Evolutionary conservation across 202 grass and related monocot genomes (phyloP).

Genomic region (Eragrostis tef): DNA sequence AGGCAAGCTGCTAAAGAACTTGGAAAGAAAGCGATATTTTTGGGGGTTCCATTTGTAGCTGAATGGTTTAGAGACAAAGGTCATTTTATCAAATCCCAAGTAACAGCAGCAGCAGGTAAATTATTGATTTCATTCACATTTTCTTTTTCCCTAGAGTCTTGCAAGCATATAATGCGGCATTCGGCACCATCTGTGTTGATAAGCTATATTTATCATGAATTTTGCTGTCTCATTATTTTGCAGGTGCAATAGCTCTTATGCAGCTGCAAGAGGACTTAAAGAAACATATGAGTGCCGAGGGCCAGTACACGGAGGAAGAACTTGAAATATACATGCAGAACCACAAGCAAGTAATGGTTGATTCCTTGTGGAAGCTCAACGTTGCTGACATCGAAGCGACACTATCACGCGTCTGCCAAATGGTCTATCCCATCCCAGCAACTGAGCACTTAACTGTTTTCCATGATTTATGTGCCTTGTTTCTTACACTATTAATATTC

Average conservation of each 20-base stretch:
- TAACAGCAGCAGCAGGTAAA: constrained; percentile 88
- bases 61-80: constrained; percentile 99
- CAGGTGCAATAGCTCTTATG: constrained; percentile 95
- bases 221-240: constrained; percentile 38
- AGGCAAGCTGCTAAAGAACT: constrained; percentile 99
- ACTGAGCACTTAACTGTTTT: constrained; percentile 25
- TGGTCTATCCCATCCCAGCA: constrained; percentile 61
- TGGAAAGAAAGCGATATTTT: constrained; percentile 90
- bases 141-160: neutral
- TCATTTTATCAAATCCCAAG: constrained; percentile 98
- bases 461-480: constrained; percentile 17
- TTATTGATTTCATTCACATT: constrained; percentile 8
- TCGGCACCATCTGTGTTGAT: constrained; percentile 20
- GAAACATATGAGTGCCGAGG: constrained; percentile 79
- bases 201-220: constrained; percentile 13
- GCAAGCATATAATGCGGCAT: constrained; percentile 20
- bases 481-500: constrained; percentile 41
- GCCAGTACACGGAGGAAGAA: constrained; percentile 74
- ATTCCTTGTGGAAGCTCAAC: constrained; percentile 99
- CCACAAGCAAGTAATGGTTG: constrained; percentile 91
- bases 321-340: constrained; percentile 83
- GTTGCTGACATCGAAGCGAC: constrained; percentile 99
- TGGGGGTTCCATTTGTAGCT: constrained; percentile 96
- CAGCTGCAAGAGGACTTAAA: constrained; percentile 90
- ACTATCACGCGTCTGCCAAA: constrained; percentile 88